Percentiles rank a stretch among this genome's conserved stretches.
Evolutionary conservation across 768 basidiomycete genomes (phyloP).

Genomic region (Panaeolus papilionaceus): DNA sequence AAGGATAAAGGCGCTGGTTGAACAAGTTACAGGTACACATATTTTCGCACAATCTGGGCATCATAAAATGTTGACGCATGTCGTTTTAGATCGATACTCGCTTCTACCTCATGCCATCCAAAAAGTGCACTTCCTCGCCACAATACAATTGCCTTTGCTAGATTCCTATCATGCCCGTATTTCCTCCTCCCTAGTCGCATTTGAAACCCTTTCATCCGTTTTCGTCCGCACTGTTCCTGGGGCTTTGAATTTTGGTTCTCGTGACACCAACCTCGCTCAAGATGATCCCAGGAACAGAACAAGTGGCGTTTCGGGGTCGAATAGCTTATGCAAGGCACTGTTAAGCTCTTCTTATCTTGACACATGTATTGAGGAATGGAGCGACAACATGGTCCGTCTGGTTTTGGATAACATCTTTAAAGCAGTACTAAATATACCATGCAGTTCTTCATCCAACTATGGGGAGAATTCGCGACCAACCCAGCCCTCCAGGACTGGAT

Average conservation of each 20-base stretch:
- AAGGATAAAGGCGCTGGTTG: constrained; percentile 81
- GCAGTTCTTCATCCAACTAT: constrained; percentile 93
- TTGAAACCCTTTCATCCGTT: constrained; percentile 88
- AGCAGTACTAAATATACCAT: constrained; percentile 14
- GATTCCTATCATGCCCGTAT: constrained; percentile 81
- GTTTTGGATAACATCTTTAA: background rate
- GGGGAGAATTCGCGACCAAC: constrained; percentile 75
- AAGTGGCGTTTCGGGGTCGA: constrained; percentile 82
- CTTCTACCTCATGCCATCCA: constrained; percentile 82
- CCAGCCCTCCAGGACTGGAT: constrained; percentile 62
- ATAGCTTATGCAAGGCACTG: constrained; percentile 84
- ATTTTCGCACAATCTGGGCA: background rate
- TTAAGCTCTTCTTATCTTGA: constrained; percentile 81
- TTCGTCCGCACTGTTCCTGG: constrained; percentile 94
- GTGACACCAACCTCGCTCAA: constrained; percentile 45
- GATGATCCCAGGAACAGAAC: constrained; percentile 73
- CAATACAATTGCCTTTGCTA: constrained; percentile 86
- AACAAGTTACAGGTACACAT: constrained; percentile 85
- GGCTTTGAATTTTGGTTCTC: constrained; percentile 65
- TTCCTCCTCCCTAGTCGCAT: constrained; percentile 87
- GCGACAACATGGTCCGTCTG: constrained; percentile 81
- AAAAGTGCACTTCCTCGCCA: constrained; percentile 82
- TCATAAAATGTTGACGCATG: background rate
- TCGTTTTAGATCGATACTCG: constrained; percentile 75
- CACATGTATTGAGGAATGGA: constrained; percentile 78